Conservation (phyloP, 75 land plant species). For the Isoetes taiwanensis region DNA sequence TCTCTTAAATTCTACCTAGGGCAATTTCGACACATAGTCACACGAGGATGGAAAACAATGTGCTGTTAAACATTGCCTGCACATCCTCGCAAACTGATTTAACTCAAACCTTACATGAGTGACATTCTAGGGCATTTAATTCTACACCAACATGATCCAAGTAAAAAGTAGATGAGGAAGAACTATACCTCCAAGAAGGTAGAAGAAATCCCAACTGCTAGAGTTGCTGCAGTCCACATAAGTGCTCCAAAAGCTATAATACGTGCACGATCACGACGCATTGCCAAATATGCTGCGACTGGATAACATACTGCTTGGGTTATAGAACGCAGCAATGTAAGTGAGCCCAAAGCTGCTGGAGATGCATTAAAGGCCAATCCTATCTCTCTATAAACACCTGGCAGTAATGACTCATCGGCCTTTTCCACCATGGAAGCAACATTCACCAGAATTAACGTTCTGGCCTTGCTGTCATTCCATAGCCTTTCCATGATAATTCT, state of each 20-base stretch:
- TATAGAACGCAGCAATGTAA: slow-evolving; percentile 21
- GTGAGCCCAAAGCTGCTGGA: slow-evolving; percentile 18
- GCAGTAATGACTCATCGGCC: slow-evolving; percentile 28
- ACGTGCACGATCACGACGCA: slow-evolving; percentile 12
- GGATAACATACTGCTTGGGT: slow-evolving; percentile 22
- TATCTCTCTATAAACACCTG: slow-evolving; percentile 27
- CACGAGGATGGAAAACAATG: too few relatives aligned
- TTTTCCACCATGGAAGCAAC: slow-evolving; percentile 27
- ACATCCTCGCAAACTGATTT: too few relatives aligned
- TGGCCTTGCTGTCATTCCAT: too few relatives aligned
- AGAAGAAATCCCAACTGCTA: slow-evolving; percentile 23
- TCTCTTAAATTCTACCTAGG: too few relatives aligned
- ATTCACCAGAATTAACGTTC: slow-evolving; percentile 13
- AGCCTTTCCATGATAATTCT: too few relatives aligned
- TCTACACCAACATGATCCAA: too few relatives aligned
- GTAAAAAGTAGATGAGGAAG: too few relatives aligned
- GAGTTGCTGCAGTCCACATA: slow-evolving; percentile 23
- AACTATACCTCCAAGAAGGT: slow-evolving; percentile 27
- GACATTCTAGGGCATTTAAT: too few relatives aligned
- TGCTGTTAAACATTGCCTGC: too few relatives aligned
- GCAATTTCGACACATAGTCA: too few relatives aligned
- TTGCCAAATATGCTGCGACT: slow-evolving; percentile 19
- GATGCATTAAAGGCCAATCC: slow-evolving; percentile 23
- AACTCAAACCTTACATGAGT: too few relatives aligned
- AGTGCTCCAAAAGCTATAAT: slow-evolving; percentile 23